phyloP scores from a whole-genome alignment of 1,284 basidiomycete genomes.

The Athelia sp. region DNA sequence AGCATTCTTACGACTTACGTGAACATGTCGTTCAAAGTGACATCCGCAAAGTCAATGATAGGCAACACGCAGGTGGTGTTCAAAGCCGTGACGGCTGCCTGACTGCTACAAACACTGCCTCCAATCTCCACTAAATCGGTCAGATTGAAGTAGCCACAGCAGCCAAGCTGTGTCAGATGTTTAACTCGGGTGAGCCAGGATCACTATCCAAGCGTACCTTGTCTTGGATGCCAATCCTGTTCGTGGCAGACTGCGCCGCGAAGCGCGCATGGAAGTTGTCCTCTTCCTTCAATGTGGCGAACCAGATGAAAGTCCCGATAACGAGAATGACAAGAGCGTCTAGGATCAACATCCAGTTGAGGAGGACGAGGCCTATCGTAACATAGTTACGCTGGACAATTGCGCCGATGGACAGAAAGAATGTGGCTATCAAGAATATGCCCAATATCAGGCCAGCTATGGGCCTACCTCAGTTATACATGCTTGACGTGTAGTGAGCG shows the following conservation, averaged over 20 bases:
- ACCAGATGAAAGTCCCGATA: conserved; percentile 73
- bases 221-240: conserved; percentile 64
- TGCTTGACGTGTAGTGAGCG: neutral
- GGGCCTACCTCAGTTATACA: neutral
- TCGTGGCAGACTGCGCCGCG: conserved; percentile 37
- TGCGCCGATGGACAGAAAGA: conserved; percentile 62
- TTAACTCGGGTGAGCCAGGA: conserved; percentile 2
- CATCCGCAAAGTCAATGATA: conserved; percentile 62
- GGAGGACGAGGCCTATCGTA: conserved; percentile 59
- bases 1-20: conserved; percentile 49
- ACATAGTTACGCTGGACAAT: conserved; percentile 66
- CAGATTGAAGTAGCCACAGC: conserved; percentile 78
- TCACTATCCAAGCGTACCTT: conserved; percentile 41
- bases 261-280: conserved; percentile 60
- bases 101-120: conserved; percentile 57
- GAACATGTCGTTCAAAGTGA: conserved; percentile 74
- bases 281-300: conserved; percentile 69
- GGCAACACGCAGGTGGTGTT: conserved; percentile 56
- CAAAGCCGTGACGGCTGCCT: conserved; percentile 41
- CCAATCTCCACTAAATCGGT: conserved; percentile 55
- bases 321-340: conserved; percentile 55
- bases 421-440: conserved; percentile 62
- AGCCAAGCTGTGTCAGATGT: conserved; percentile 46
- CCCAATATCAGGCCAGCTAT: conserved; percentile 71
- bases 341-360: conserved; percentile 68